Percentiles rank a stretch among this genome's conserved stretches.
Conservation (phyloP, 441 rosid genomes). For the Croton setiger region DNA sequence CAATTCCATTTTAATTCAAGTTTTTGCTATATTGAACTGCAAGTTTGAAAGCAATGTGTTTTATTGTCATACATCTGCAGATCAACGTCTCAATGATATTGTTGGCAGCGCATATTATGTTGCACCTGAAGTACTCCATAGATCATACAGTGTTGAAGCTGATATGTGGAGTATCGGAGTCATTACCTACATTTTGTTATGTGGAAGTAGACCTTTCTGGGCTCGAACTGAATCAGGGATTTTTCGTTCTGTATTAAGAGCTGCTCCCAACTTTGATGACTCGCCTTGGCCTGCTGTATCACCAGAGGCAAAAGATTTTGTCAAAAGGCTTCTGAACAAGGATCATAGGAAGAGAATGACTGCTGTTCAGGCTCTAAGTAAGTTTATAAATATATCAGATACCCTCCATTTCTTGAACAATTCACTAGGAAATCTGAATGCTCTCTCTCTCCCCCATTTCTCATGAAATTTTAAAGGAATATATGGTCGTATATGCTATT, state of each 20-base stretch:
- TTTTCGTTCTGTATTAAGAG: conserved; percentile 83
- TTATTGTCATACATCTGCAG: conserved; percentile 40
- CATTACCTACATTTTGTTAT: conserved; percentile 75
- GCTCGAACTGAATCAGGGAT: conserved; percentile 97
- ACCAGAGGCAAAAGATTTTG: conserved; percentile 86
- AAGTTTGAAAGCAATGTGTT: conserved; percentile 21
- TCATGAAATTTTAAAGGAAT: not conserved
- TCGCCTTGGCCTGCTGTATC: conserved; percentile 85
- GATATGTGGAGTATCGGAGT: conserved; percentile 99
- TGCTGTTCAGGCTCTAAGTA: conserved; percentile 87
- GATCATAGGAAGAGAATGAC: conserved; percentile 93
- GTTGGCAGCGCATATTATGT: conserved; percentile 97
- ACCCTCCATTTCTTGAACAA: conserved; percentile 58
- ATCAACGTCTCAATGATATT: conserved; percentile 79
- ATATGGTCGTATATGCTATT: not conserved
- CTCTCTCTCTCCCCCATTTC: not conserved
- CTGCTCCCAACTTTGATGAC: conserved; percentile 79
- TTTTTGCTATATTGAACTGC: not conserved
- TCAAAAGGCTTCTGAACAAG: conserved; percentile 85
- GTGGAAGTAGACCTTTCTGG: conserved; percentile 98
- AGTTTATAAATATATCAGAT: conserved; percentile 49
- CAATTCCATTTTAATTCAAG: not conserved
- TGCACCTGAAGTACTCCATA: conserved; percentile 96
- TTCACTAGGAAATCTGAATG: not conserved
- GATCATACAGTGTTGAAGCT: conserved; percentile 83